A percentile compares a stretch with the other conserved stretches of the same genome.
Evolutionary conservation across 2,329 filamentous ascomycete genomes (phyloP).

Genomic region (Botryosphaeria dothidea): DNA sequence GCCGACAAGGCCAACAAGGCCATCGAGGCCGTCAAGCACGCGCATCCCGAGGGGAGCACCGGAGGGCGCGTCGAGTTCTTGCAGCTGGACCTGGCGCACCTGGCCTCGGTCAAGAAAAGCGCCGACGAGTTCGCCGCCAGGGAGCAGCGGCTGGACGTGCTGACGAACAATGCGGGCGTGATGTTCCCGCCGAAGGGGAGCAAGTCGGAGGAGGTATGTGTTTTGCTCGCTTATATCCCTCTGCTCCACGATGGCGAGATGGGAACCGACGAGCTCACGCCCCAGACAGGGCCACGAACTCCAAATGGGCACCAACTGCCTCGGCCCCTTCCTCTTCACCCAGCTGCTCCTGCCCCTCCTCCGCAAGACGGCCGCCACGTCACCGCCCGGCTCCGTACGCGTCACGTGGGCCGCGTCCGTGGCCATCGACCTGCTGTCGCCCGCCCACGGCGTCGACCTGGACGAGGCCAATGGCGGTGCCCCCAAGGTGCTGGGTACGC

Average conservation of each 20-base stretch:
- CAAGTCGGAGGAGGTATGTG: slow-evolving; percentile 21
- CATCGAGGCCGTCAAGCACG: slow-evolving; percentile 45
- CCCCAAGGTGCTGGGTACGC: neutral
- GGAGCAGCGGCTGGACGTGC: slow-evolving; percentile 45
- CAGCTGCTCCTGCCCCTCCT: slow-evolving; percentile 40
- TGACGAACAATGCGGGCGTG: slow-evolving; percentile 41
- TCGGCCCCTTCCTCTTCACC: slow-evolving; percentile 44
- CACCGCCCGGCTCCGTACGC: slow-evolving; percentile 31
- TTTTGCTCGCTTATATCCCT: too few species aligned
- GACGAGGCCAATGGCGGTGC: slow-evolving; percentile 11
- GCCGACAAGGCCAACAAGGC: slow-evolving; percentile 46
- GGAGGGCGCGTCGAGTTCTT: slow-evolving; percentile 27
- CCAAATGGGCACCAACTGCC: slow-evolving; percentile 43
- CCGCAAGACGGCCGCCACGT: slow-evolving; percentile 29
- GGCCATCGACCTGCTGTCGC: slow-evolving; percentile 20
- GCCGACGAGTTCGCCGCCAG: slow-evolving; percentile 38
- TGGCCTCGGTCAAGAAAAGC: slow-evolving; percentile 41
- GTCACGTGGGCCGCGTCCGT: slow-evolving; percentile 37
- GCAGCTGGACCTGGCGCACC: slow-evolving; percentile 43
- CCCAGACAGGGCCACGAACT: slow-evolving; percentile 27
- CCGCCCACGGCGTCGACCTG: slow-evolving; percentile 21
- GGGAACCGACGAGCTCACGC: neutral
- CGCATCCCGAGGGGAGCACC: slow-evolving; percentile 32
- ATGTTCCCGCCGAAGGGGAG: slow-evolving; percentile 30
- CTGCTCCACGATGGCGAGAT: too few species aligned